Evolutionary conservation across 139 green algal genomes (phyloP), one percentile per base, ranked within the genome.

Genomic region (Pleodorina starrii): DNA sequence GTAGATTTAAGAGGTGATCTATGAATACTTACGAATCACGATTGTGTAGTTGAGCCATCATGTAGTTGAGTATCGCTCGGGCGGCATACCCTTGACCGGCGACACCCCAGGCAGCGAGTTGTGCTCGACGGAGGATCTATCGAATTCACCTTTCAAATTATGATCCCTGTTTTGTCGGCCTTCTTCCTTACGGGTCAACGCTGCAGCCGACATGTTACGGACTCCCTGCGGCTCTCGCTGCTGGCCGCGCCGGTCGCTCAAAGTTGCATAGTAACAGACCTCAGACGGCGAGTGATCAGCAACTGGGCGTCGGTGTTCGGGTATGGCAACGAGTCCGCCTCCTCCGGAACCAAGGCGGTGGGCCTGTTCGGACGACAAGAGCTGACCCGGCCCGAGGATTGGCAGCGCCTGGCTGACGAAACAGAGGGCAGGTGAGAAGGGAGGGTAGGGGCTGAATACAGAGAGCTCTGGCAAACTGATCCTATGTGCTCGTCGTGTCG

Each of bases 311-410:
- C 68, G 27, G 1, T 44, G 14, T 76, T 76, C 14, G 63, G 63
- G 29, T 73, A 73, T 46, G 68, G 32, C 38, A 32, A 44, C 68
- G 68, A 46, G 25, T 21, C 68, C 68, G 68, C 68, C 17, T 29
- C 35, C 1, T 46, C 68, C 68, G 68, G 68, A 46, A 43, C 6
- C 10, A 42, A 43, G 9, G 68, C 68, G 1, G 68, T 76, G 21
- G 78, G 78, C 14, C 51, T 85, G 38, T 85, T 85, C 36, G 78
- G 78, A 27, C 51, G 78, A 38, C 51, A 50, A 5, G 78, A 73
- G 35, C 54, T 85, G 32, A 27, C 25, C 38, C 78, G 36, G 51
- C 78, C 50, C 23, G 27, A 72, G 78, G 78, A 85, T 51, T 85
- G 78, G 78, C 51, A 73, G 35, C 51, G 78, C 0, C 17, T 85